phyloP scores from a whole-genome alignment of 2,329 filamentous ascomycete genomes.

The Zymoseptoria crescenta region DNA sequence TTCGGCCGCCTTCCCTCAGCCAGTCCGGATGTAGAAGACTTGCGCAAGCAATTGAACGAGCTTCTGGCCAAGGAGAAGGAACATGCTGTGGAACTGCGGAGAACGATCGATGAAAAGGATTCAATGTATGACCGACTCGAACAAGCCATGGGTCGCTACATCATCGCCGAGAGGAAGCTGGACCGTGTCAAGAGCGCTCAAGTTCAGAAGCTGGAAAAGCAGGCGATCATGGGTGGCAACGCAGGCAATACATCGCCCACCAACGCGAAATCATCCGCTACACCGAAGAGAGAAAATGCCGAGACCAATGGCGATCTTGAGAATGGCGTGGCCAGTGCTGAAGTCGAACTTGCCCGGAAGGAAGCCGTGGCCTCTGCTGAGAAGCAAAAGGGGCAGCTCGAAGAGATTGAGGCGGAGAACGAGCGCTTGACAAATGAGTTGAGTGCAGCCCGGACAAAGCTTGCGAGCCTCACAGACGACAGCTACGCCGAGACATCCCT shows the following conservation, averaged over 20 bases:
- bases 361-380: constrained; percentile 67
- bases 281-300: constrained; percentile 43
- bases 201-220: constrained; percentile 84
- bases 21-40: constrained; percentile 59
- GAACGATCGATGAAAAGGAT: constrained; percentile 24
- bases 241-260: constrained; percentile 36
- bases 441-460: constrained; percentile 59
- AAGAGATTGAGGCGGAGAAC: constrained; percentile 69
- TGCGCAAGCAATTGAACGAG: constrained; percentile 68
- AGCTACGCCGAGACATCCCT: constrained; percentile 89
- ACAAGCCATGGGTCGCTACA: constrained; percentile 79
- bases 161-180: constrained; percentile 90
- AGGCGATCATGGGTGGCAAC: constrained; percentile 65
- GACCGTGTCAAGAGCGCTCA: constrained; percentile 83
- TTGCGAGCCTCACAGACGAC: constrained; percentile 74
- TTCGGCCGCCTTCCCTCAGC: constrained; percentile 46
- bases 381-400: constrained; percentile 84
- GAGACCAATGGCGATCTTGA: constrained; percentile 47
- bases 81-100: constrained; percentile 23
- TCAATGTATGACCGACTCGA: constrained; percentile 74
- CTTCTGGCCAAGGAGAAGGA: constrained; percentile 75
- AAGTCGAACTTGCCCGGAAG: constrained; percentile 66
- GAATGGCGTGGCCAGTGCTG: constrained; percentile 51
- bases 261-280: constrained; percentile 28
- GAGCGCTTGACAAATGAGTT: constrained; percentile 70